Evolutionary conservation across 2,329 filamentous ascomycete genomes (phyloP).

Genomic region (Anthostomella pinea): DNA sequence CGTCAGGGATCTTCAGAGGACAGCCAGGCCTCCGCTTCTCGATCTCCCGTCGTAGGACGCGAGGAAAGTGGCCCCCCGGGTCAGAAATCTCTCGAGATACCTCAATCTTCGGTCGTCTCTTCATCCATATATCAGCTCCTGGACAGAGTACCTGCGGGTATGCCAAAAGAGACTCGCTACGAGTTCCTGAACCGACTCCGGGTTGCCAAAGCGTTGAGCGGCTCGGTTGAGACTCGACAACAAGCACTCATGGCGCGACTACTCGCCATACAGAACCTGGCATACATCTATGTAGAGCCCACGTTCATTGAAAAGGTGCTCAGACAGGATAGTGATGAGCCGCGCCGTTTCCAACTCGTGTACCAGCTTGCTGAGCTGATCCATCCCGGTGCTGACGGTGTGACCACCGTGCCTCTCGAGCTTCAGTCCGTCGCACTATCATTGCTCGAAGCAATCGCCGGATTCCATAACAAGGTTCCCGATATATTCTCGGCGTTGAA

Average conservation of each 20-base stretch:
- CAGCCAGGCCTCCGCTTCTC: slow-evolving; percentile 39
- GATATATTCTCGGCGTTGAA: slow-evolving; percentile 91
- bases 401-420: slow-evolving; percentile 65
- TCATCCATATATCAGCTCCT: slow-evolving; percentile 56
- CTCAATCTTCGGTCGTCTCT: slow-evolving; percentile 52
- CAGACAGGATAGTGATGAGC: slow-evolving; percentile 84
- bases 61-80: slow-evolving; percentile 43
- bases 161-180: slow-evolving; percentile 74
- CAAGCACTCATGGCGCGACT: slow-evolving; percentile 77
- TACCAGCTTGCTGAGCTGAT: slow-evolving; percentile 92
- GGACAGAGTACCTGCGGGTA: slow-evolving; percentile 53
- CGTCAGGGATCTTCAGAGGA: slow-evolving; percentile 44
- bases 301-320: slow-evolving; percentile 85
- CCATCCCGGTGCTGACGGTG: slow-evolving; percentile 72
- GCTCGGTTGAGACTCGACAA: slow-evolving; percentile 64
- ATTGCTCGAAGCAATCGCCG: slow-evolving; percentile 80
- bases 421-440: slow-evolving; percentile 80
- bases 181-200: slow-evolving; percentile 83
- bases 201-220: slow-evolving; percentile 74
- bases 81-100: slow-evolving; percentile 63
- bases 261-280: slow-evolving; percentile 84
- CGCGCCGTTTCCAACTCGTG: slow-evolving; percentile 80
- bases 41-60: slow-evolving; percentile 38
- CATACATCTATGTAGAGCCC: slow-evolving; percentile 80
- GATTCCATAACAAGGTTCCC: slow-evolving; percentile 69